A percentile compares a stretch with the other conserved stretches of the same genome.
phyloP scores from a whole-genome alignment of 2,329 filamentous ascomycete species.

The Hypoxylon sp. region DNA sequence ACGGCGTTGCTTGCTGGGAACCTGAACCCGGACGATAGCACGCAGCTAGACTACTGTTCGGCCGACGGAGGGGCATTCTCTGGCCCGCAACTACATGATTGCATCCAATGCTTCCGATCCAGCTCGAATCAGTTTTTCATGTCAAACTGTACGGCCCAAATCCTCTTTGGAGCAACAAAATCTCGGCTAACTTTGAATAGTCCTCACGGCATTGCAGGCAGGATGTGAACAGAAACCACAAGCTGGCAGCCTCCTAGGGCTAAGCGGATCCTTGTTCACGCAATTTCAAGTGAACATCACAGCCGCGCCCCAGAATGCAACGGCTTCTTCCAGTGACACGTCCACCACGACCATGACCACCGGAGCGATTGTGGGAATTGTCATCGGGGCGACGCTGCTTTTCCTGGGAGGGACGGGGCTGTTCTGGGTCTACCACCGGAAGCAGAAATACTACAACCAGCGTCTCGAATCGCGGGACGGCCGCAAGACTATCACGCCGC shows the following conservation, averaged over 20 bases:
- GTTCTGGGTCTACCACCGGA: slow-evolving; percentile 58
- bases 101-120: slow-evolving; percentile 54
- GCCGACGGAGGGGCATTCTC: slow-evolving; percentile 49
- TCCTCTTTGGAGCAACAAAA: slow-evolving; percentile 8
- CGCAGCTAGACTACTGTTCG: slow-evolving; percentile 53
- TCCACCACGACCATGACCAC: slow-evolving; percentile 50
- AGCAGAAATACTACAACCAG: slow-evolving; percentile 48
- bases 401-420: slow-evolving; percentile 54
- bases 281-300: slow-evolving; percentile 51
- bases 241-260: slow-evolving; percentile 48
- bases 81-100: slow-evolving; percentile 46
- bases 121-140: slow-evolving; percentile 53
- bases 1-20: slow-evolving; percentile 48
- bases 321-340: slow-evolving; percentile 36
- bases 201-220: slow-evolving; percentile 56
- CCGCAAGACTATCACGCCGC: slow-evolving; percentile 40
- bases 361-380: slow-evolving; percentile 63
- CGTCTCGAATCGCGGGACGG: slow-evolving; percentile 40
- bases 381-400: slow-evolving; percentile 54
- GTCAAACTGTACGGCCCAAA: slow-evolving; percentile 56
- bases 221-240: slow-evolving; percentile 57
- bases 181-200: slow-evolving; percentile 43
- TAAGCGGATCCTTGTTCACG: slow-evolving; percentile 56
- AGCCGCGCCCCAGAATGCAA: slow-evolving; percentile 39
- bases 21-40: slow-evolving; percentile 36